Evolutionary conservation across 2,329 filamentous ascomycete species (phyloP), one percentile per base, ranked within the genome.

Genomic region (Botrytis paeoniae): DNA sequence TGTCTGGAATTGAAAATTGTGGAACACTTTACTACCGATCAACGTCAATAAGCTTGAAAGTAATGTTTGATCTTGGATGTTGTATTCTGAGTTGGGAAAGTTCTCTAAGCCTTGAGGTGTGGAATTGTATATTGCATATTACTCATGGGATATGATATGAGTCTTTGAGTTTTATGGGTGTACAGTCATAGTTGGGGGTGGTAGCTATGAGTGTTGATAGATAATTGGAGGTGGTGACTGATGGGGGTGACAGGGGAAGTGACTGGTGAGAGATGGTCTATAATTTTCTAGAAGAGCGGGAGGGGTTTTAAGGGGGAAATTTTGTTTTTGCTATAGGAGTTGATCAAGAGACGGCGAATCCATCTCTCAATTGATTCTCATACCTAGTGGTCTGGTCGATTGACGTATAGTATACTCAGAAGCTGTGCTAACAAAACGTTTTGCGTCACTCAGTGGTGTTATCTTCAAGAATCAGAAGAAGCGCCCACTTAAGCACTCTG

Each of bases 21-120:
- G 4, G 5, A 14, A 14, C 0, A 1, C 4, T 51, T 51, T 51
- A 1, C n/a, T 54, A n/a, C n/a, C 5, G 0, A 2, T 51, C 2
- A 14, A n/a, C 41, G 7, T 43, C 4, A 18, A 43, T 20, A 12
- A n/a, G 20, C 0, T n/a, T 16, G 25, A 54, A 54, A 3, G 5
- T n/a, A n/a, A 12, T 6, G 9, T 16, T 25, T 22, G 16, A n/a
- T 16, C 12, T 7, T 0, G 5, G 12, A n/a, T 54, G 48, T n/a
- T 0, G 2, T 16, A 4, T 7, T 54, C 12, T 54, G 48, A n/a
- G 25, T n/a, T 54, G 5, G 12, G 25, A 3, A 54, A 14, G 4
- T n/a, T 54, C 48, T 6, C 22, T 25, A n/a, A 54, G 25, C 12
- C n/a, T 10, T 51, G 4, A n/a, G 48, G 10, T n/a, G 48, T 54